Conservation (phyloP, 2,329 filamentous ascomycete genomes). For the Aspergillus clavatus region DNA sequence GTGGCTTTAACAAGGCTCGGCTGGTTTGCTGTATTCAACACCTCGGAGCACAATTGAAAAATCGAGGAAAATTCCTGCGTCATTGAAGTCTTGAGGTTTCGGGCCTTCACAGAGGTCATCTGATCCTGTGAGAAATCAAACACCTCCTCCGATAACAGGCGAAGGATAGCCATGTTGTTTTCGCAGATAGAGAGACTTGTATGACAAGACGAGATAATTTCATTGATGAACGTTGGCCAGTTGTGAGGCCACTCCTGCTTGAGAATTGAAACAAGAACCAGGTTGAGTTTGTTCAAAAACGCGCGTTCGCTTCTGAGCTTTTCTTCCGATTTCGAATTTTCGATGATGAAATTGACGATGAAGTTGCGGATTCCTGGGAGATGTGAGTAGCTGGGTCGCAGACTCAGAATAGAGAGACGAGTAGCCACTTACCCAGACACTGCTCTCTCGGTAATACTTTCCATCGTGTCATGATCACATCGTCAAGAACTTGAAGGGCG, state of each 20-base stretch:
- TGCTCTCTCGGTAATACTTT: constrained; percentile 95
- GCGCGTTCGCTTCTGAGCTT: constrained; percentile 77
- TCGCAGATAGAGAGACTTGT: constrained; percentile 96
- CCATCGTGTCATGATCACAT: constrained; percentile 98
- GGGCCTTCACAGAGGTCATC: constrained; percentile 97
- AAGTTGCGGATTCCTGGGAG: constrained; percentile 90
- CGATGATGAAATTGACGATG: constrained; percentile 96
- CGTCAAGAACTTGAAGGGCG: constrained; percentile 92
- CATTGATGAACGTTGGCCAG: constrained; percentile 99
- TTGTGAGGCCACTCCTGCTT: constrained; percentile 99
- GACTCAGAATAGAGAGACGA: constrained; percentile 1
- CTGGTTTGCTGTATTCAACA: constrained; percentile 83
- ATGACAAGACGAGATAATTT: constrained; percentile 95
- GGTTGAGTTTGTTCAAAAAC: constrained; percentile 94
- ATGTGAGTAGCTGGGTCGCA: constrained; percentile 19
- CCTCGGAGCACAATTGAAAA: constrained; percentile 95
- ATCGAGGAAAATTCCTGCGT: constrained; percentile 98
- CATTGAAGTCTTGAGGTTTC: constrained; percentile 97
- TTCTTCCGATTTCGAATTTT: constrained; percentile 86
- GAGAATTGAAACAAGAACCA: constrained; percentile 92
- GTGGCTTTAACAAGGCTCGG: constrained; percentile 92
- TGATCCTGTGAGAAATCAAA: constrained; percentile 98
- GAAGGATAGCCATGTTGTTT: constrained; percentile 99
- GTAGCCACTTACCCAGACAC: constrained; percentile 66
- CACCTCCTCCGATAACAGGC: constrained; percentile 92